Evolutionary conservation across 2,329 filamentous ascomycete genomes (phyloP), one percentile per base, ranked within the genome.

Genomic region (Ascochyta fabae): DNA sequence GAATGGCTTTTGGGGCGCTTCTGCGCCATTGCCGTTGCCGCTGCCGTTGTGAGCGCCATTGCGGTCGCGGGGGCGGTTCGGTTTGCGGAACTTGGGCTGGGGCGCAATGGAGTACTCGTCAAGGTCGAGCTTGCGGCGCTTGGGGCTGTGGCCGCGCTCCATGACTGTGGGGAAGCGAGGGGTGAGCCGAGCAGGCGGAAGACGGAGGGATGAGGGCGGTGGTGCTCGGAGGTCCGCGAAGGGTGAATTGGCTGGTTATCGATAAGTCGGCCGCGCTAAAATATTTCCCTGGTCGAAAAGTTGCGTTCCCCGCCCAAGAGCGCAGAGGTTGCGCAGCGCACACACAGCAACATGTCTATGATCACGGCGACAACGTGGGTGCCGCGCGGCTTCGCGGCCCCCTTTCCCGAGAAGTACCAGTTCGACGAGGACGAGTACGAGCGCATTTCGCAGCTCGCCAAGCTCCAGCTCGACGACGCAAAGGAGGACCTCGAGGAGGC

Each of bases 401-500:
- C 78, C 35, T 80, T 80, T 50, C 80, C 80, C 0, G 77, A 75
- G 8, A 79, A 79, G 66, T 82, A 81, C 57, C 73, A 76, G 31
- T 81, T 83, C 65, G 78, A 82, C 70, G 80, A 82, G 53, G 80
- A 81, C 61, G 80, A 83, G 60, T 82, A 79, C 59, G 77, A 77
- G 56, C 75, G 80, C 49, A 83, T 83, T 58, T 76, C 79, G 31
- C 77, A 81, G 68, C 75, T 82, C 26, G 80, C 80, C n/a, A 81
- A 81, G 61, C 72, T 82, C 41, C 89, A 96, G 78, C 84, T 97
- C 29, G 91, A 97, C 71, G 95, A 98, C 77, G 95, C 95, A 24
- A 89, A 94, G 70, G 90, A 93, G 26, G 93, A 95, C 70, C 64
- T 78, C 10, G 74, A 77, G 41, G 75, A 76, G 56, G 92, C 92